Evolutionary conservation across 1,284 basidiomycete species (phyloP).

Genomic region (Taiwanofungus camphoratus): DNA sequence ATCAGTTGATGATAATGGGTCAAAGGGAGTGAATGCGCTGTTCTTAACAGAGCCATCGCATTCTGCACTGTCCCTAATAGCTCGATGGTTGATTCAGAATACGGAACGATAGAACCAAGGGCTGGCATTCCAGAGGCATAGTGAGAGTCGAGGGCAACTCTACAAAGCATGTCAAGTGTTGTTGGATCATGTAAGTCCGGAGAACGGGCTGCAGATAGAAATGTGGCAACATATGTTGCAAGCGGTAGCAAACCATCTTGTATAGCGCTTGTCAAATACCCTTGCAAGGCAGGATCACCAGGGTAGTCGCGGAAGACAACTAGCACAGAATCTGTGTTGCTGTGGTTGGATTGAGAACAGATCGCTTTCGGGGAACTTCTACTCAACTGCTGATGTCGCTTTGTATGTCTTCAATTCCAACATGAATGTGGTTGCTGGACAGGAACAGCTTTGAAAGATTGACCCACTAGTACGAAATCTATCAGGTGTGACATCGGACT

Average conservation of each 20-base stretch:
- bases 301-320: conserved; percentile 60
- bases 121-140: conserved; percentile 51
- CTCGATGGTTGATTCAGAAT: conserved; percentile 38
- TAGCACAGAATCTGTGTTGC: conserved; percentile 55
- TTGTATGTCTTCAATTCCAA: conserved; percentile 23
- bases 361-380: neutral
- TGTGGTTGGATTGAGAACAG: neutral
- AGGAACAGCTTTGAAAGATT: conserved; percentile 55
- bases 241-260: conserved; percentile 50
- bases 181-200: conserved; percentile 50
- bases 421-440: conserved; percentile 34
- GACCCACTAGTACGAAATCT: conserved; percentile 45
- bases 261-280: conserved; percentile 57
- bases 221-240: conserved; percentile 52
- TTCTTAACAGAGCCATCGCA: conserved; percentile 50
- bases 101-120: conserved; percentile 46
- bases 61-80: conserved; percentile 55
- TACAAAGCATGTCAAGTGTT: conserved; percentile 65
- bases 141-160: conserved; percentile 54
- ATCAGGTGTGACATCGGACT: neutral
- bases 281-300: conserved; percentile 53
- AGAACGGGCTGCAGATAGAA: conserved; percentile 38
- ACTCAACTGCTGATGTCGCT: conserved; percentile 32
- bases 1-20: conserved; percentile 58
- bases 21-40: conserved; percentile 49